Conservation (phyloP, 1,284 basidiomycete species). For the Malassezia furfur region DNA sequence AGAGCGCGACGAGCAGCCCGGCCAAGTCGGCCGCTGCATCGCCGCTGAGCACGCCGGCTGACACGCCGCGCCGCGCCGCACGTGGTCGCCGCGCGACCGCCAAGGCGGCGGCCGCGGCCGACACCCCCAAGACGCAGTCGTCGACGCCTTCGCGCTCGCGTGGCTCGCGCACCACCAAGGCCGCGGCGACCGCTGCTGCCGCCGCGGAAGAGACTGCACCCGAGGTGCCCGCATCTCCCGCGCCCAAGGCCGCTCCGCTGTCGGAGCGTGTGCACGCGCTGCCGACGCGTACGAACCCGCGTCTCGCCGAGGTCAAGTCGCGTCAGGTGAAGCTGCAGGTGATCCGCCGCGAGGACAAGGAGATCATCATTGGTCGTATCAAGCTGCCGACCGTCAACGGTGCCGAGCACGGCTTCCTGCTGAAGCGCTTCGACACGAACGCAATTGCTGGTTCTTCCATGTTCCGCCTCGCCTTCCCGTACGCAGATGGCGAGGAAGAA, state of each 20-base stretch:
- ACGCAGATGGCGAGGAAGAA: conserved; percentile 68
- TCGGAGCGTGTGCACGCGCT: conserved; percentile 24
- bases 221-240: not conserved
- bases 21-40: not conserved
- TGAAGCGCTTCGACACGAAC: conserved; percentile 69
- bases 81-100: conserved; percentile 11
- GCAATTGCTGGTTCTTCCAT: conserved; percentile 92
- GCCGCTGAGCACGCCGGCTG: conserved; percentile 1
- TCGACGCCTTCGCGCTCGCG: not conserved
- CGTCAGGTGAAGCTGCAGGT: conserved; percentile 68
- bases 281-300: conserved; percentile 36
- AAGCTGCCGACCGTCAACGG: conserved; percentile 69
- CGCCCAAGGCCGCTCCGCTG: not conserved
- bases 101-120: conserved; percentile 4
- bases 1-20: not conserved
- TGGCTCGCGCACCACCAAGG: not conserved
- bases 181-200: not conserved
- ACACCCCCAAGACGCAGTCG: not conserved
- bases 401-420: conserved; percentile 31
- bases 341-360: conserved; percentile 66
- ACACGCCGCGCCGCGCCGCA: conserved; percentile 6
- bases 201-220: not conserved
- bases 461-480: conserved; percentile 93
- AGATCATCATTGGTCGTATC: conserved; percentile 80
- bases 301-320: conserved; percentile 30